Percentiles rank a stretch among this genome's conserved stretches.
phyloP scores from a whole-genome alignment of 2,329 filamentous ascomycete genomes.

The Penicillium sp. region DNA sequence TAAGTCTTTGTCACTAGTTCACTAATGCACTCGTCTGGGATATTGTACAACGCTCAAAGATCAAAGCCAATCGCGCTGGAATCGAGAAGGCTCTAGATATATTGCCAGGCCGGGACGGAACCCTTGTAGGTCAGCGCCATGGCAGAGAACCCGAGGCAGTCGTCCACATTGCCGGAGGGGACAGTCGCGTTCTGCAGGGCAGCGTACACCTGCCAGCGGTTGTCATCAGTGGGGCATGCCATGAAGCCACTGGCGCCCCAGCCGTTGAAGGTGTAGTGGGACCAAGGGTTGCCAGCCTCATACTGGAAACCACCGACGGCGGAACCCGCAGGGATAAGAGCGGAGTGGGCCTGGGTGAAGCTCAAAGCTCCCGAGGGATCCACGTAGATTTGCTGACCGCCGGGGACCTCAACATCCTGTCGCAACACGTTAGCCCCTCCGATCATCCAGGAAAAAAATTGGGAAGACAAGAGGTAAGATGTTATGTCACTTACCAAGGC shows the following conservation, averaged over 20 bases:
- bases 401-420: constrained; percentile 56
- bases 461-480: no score
- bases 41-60: background rate
- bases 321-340: constrained; percentile 51
- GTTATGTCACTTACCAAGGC: constrained; percentile 31
- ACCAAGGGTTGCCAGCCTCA: constrained; percentile 25
- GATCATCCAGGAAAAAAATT: no score
- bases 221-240: constrained; percentile 40
- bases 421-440: no score
- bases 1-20: background rate
- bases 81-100: constrained; percentile 27
- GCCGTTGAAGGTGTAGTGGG: constrained; percentile 33
- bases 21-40: background rate
- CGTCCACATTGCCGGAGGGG: constrained; percentile 36
- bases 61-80: background rate
- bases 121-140: constrained; percentile 31
- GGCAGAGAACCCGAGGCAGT: constrained; percentile 43
- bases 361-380: constrained; percentile 53
- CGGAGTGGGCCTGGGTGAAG: constrained; percentile 59
- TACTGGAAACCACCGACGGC: constrained; percentile 51
- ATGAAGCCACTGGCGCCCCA: constrained; percentile 43
- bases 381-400: constrained; percentile 63
- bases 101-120: constrained; percentile 40
- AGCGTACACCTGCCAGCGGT: constrained; percentile 44
- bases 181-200: constrained; percentile 41